Evolutionary conservation across 371 early-diverging fungal genomes (phyloP).

Genomic region (Parasitella parasitica): DNA sequence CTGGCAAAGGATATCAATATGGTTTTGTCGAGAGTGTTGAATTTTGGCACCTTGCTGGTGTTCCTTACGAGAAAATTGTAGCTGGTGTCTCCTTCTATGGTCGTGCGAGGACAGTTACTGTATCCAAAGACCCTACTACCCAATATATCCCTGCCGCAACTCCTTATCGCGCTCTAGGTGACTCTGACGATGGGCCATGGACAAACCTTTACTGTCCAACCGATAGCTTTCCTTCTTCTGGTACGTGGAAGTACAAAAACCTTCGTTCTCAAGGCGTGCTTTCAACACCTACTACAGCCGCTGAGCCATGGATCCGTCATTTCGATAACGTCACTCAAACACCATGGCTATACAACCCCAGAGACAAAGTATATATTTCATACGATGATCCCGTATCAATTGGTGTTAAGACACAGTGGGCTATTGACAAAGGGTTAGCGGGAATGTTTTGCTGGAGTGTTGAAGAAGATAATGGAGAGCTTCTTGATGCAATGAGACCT

Average conservation of each 20-base stretch:
- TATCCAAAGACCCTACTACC: neutral
- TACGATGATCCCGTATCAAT: slow-evolving; percentile 64
- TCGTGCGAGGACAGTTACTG: slow-evolving; percentile 30
- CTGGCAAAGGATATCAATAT: slow-evolving; percentile 34
- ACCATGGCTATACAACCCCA: slow-evolving; percentile 63
- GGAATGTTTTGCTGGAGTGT: slow-evolving; percentile 19
- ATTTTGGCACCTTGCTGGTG: slow-evolving; percentile 53
- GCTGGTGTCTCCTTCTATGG: slow-evolving; percentile 63
- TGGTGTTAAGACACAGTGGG: slow-evolving; percentile 53
- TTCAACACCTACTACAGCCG: slow-evolving; percentile 42
- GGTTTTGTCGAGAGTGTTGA: slow-evolving; percentile 53
- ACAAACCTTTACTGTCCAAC: slow-evolving; percentile 44
- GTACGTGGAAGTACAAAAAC: slow-evolving; percentile 64
- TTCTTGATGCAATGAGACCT: slow-evolving; percentile 36
- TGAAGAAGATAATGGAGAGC: slow-evolving; percentile 48
- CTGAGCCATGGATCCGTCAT: slow-evolving; percentile 57
- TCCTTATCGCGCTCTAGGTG: slow-evolving; percentile 40
- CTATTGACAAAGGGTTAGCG: slow-evolving; percentile 38
- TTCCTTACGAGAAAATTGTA: slow-evolving; percentile 55
- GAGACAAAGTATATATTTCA: slow-evolving; percentile 51
- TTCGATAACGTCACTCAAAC: slow-evolving; percentile 57
- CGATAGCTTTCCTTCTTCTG: slow-evolving; percentile 43
- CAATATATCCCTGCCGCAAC: slow-evolving; percentile 6
- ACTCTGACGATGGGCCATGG: slow-evolving; percentile 51
- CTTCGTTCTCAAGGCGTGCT: slow-evolving; percentile 61